Base-by-base conservation (phyloP, 1,139 yeast genomes). In the Pichia inconspicua region DNA sequence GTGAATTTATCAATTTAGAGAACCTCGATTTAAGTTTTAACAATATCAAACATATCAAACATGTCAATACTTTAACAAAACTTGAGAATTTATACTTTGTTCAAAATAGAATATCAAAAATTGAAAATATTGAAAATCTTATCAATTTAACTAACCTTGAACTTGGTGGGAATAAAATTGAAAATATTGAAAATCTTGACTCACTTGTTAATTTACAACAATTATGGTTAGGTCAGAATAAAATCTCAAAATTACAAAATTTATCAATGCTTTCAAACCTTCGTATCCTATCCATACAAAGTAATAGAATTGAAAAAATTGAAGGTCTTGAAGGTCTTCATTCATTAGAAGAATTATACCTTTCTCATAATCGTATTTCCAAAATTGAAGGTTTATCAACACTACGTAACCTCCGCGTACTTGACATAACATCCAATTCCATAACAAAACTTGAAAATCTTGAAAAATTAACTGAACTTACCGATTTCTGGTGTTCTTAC, bases 401-500 rank as follows among this genome's bases (percentile, higher is more conserved):
- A 28, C 81, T 86, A 59, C 56, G 57, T 17, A 84, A 86, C 46
- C 72, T 94, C 47, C 79, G 75, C 30, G 85, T 86, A 0, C 66
- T 94, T 51, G 99, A 94, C 63, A 74, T 94, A 22, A 84, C 97
- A 0, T 77, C 86, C 2, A 94, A 94, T 62, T 72, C 72, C 51
- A 72, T 94, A 36, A 61, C 73, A 5, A 73, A 74, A 46, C 68
- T 94, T 46, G 82, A 79, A 50, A 82, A 84, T 54, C 60, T 94
- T 48, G 68, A 72, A 2, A 95, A 86, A 59, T 73, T 92, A 54
- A 65, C 58, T 0, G 65, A 83, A 35, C 72, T 94, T 54, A 89
- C 96, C 10, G 99, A 94, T 65, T 72, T 94, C 47, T 94, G 98
- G 98, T 89, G 95, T 32, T 86, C 96, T 0, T 78, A 80, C 57